Percentiles rank a stretch among this genome's conserved stretches.
These are phyloP conservation scores for Beverwykella pulmonaria DNA, from an alignment of 495 filamentous ascomycete genomes.

Conservation along the genomic window DNA sequence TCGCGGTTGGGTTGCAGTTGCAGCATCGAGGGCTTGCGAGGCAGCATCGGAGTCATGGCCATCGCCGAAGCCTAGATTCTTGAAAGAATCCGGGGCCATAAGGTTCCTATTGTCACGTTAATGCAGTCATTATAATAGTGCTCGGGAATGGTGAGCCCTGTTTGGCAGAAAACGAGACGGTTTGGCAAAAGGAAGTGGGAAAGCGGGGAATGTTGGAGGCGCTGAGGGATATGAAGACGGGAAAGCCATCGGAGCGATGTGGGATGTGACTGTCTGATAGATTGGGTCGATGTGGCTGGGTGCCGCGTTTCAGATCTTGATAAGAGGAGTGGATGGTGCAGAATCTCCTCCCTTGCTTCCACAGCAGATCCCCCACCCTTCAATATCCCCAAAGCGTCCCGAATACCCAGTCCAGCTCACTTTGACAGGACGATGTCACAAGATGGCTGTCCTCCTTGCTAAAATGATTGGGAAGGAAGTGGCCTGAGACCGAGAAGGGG, in stretches of 20 bases:
- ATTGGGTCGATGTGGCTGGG: constrained; percentile 16
- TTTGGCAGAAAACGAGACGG: constrained; percentile 29
- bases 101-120: constrained; percentile 66
- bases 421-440: constrained; percentile 36
- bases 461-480: constrained; percentile 1
- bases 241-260: constrained; percentile 4
- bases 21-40: constrained; percentile 9
- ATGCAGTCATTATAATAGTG: background rate
- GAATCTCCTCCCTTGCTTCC: constrained; percentile 15
- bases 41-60: constrained; percentile 37
- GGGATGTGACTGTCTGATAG: constrained; percentile 25
- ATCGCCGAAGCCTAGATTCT: constrained; percentile 83
- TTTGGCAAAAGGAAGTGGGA: constrained; percentile 23
- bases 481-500: constrained; percentile 12
- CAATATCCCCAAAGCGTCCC: constrained; percentile 8
- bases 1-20: constrained; percentile 30
- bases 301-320: constrained; percentile 31
- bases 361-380: constrained; percentile 5
- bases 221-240: background rate
- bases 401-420: constrained; percentile 8
- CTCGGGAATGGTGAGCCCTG: constrained; percentile 11
- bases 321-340: constrained; percentile 20
- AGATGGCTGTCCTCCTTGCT: constrained; percentile 28
- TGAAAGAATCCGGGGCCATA: constrained; percentile 92
- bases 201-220: background rate